These are phyloP conservation scores for Saccharomycopsis fodiens DNA, from an alignment of 805 yeast species.

Conservation along the genomic window DNA sequence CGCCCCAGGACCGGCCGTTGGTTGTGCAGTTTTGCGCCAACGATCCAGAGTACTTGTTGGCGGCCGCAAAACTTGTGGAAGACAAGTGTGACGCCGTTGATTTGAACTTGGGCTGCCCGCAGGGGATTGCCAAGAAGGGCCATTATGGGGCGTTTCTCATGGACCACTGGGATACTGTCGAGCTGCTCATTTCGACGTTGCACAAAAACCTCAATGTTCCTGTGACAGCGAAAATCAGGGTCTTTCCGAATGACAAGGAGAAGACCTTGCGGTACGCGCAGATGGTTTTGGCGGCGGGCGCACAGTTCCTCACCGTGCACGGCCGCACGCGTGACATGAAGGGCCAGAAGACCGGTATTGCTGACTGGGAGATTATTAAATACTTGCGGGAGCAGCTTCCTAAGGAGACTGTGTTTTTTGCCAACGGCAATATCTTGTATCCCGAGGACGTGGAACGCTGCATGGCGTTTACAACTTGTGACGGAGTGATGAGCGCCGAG, in stretches of 20 bases:
- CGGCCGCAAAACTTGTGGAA: conserved; percentile 76
- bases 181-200: conserved; percentile 59
- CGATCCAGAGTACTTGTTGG: conserved; percentile 74
- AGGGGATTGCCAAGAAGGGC: conserved; percentile 92
- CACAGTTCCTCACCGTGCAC: conserved; percentile 90
- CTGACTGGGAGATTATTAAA: conserved; percentile 80
- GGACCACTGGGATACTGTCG: conserved; percentile 92
- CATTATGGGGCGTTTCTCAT: conserved; percentile 91
- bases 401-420: conserved; percentile 54
- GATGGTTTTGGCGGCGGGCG: conserved; percentile 88
- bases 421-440: conserved; percentile 92
- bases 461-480: conserved; percentile 54
- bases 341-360: conserved; percentile 92
- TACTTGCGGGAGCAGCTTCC: conserved; percentile 75
- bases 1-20: conserved; percentile 69
- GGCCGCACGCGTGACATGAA: conserved; percentile 97
- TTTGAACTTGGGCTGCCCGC: conserved; percentile 95
- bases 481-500: conserved; percentile 97
- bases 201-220: conserved; percentile 75
- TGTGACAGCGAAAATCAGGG: conserved; percentile 92
- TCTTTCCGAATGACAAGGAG: conserved; percentile 59
- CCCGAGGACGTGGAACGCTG: conserved; percentile 78
- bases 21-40: conserved; percentile 96
- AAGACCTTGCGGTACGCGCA: conserved; percentile 82
- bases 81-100: conserved; percentile 93